Base-by-base conservation (phyloP, 1,139 yeast species). In the Arxiozyma telluris region DNA sequence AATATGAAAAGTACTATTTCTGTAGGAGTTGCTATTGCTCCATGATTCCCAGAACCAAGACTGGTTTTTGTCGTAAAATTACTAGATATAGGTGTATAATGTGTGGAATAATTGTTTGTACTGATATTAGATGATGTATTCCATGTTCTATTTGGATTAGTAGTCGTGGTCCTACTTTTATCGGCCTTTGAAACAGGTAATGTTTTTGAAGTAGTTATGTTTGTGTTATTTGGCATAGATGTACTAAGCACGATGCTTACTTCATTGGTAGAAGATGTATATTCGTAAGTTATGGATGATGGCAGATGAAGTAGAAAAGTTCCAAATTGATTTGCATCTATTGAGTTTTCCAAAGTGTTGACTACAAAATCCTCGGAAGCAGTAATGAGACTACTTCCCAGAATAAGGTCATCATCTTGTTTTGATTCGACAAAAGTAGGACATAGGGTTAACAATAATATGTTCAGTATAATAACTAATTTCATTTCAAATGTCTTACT, bases 271-370 rank as follows among this genome's bases (percentile, higher is more conserved):
- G n/a, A 23, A 17, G 52, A 46, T 18, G 44, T 20, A 25, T 51
- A 50, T 12, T 51, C 50, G 0, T 52, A 42, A 27, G 25, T 44
- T 3, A 48, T 23, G 11, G 52, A 38, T 1, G 55, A 48, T 20
- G 52, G 53, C 41, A 51, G 9, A 48, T 50, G 55, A 1, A 53
- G 43, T 20, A 53, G 21, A 34, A 18, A 44, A 4, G 54, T 22
- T 11, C 45, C 51, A 3, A 46, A 25, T 11, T 50, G 20, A 4
- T 23, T 22, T 41, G 6, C 25, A 18, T 46, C 20, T 17, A 46
- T 34, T 1, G 41, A 38, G 17, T 25, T 21, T 9, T 18, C 21
- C 5, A 21, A 15, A 5, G 17, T 23, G 5, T 15, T 46, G 12
- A 15, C 8, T 15, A 5, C n/a, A 6, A 18, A 17, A 5, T 41